Evolutionary conservation across 2,329 filamentous ascomycete species (phyloP).

Genomic region (Phialocephala subalpina): DNA sequence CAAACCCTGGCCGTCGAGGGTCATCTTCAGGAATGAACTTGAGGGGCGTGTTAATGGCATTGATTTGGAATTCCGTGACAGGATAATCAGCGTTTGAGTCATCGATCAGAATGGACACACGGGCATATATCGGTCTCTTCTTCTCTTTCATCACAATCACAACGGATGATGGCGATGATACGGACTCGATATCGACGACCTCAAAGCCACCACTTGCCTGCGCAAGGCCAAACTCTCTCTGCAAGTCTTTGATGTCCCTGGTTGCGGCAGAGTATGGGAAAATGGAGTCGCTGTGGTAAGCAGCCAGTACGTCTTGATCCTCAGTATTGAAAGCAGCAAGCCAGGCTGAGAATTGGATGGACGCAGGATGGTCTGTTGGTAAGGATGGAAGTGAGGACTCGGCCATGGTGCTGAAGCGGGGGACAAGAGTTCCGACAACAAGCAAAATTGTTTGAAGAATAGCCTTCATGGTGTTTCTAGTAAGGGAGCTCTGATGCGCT

Average conservation of each 20-base stretch:
- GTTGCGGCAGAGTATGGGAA: not conserved
- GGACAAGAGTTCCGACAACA: too few species aligned
- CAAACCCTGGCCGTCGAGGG: not conserved
- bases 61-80: not conserved
- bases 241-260: too few species aligned
- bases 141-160: not conserved
- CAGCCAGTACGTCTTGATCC: not conserved
- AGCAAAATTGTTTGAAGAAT: too few species aligned
- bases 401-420: too few species aligned
- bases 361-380: not conserved
- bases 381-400: too few species aligned
- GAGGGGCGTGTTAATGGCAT: not conserved
- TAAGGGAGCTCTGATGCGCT: too few species aligned
- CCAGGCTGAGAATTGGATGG: not conserved
- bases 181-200: not conserved
- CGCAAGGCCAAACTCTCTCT: not conserved
- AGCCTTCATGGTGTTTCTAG: too few species aligned
- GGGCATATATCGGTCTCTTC: not conserved
- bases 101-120: not conserved
- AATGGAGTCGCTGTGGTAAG: not conserved
- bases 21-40: not conserved
- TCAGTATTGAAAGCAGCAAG: not conserved
- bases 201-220: not conserved
- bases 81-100: not conserved
- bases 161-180: not conserved